A percentile compares a stretch with the other conserved stretches of the same genome.
phyloP scores from a whole-genome alignment of 805 yeast genomes.

The Candida ipomoeae region DNA sequence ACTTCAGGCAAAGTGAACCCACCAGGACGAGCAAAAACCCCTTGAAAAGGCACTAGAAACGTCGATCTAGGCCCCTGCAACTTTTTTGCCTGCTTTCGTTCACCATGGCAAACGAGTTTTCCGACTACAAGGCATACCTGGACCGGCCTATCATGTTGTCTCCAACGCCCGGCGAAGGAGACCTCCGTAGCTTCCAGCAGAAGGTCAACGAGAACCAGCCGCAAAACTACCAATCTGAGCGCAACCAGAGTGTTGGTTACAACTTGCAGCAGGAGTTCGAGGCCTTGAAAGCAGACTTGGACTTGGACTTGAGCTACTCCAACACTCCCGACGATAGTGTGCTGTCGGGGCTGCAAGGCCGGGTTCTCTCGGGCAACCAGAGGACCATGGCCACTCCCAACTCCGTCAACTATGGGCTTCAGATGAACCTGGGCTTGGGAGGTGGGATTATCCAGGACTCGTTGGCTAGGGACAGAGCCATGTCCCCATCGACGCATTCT shows the following conservation, averaged over 20 bases:
- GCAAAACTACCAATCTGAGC: constrained; percentile 12
- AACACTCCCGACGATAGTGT: constrained; percentile 4
- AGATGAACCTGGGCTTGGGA: constrained; percentile 1
- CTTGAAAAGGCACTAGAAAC: not conserved
- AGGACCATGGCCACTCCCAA: constrained; percentile 19
- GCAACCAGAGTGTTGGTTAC: constrained; percentile 44
- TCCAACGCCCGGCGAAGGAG: constrained; percentile 37
- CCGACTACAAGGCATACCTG: constrained; percentile 13
- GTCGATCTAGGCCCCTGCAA: not conserved
- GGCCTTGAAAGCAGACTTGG: constrained; percentile 43
- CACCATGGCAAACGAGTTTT: constrained; percentile 10
- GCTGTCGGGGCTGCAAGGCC: constrained; percentile 1
- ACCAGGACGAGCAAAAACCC: not conserved
- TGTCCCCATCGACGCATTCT: constrained; percentile 23
- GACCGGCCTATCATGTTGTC: constrained; percentile 40
- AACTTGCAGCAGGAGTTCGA: constrained; percentile 46
- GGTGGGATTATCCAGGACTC: constrained; percentile 5
- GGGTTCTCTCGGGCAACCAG: constrained; percentile 10
- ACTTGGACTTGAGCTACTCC: constrained; percentile 35
- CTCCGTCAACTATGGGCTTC: constrained; percentile 8
- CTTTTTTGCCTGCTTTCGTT: not conserved
- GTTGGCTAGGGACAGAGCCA: constrained; percentile 20
- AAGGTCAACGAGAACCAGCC: constrained; percentile 4
- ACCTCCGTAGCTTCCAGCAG: constrained; percentile 5
- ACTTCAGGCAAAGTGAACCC: constrained; percentile 5